A percentile compares a stretch with the other conserved stretches of the same genome.
Evolutionary conservation across 257 asterid genomes (phyloP).

Genomic region (Solanum infundibuliforme): DNA sequence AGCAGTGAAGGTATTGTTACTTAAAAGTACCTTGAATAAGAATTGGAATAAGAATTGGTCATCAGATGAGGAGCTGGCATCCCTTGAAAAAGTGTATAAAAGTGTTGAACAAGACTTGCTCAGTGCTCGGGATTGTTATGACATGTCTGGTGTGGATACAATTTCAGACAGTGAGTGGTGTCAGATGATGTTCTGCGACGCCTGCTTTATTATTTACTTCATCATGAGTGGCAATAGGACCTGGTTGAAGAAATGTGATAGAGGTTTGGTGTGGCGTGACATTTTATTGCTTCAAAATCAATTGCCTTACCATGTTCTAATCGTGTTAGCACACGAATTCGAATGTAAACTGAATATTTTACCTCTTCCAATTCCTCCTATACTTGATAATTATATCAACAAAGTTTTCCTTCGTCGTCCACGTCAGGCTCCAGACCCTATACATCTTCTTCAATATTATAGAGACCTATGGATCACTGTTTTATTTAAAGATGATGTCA

Average conservation of each 20-base stretch:
- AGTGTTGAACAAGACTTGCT: background rate
- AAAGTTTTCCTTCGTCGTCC: too few species aligned
- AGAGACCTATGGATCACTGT: background rate
- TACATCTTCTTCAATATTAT: background rate
- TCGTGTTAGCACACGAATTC: too few species aligned
- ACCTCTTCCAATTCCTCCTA: too few species aligned
- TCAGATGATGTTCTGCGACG: background rate
- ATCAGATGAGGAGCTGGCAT: too few species aligned
- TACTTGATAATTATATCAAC: too few species aligned
- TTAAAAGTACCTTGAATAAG: too few species aligned
- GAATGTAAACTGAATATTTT: too few species aligned
- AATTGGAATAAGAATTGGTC: too few species aligned
- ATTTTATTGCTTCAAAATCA: background rate
- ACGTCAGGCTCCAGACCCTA: too few species aligned
- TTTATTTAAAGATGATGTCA: background rate
- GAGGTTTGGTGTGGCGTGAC: background rate
- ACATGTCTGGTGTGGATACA: rapidly evolving
- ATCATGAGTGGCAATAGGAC: rapidly evolving
- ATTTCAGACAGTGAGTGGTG: background rate
- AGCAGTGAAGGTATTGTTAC: background rate
- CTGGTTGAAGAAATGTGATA: background rate
- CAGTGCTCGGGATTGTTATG: background rate
- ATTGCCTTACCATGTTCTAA: background rate
- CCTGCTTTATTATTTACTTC: background rate
- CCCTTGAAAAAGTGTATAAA: background rate